These are phyloP conservation scores for Artemisia tridentata DNA, from an alignment of 129 eudicot genomes.

Conservation along the genomic window DNA sequence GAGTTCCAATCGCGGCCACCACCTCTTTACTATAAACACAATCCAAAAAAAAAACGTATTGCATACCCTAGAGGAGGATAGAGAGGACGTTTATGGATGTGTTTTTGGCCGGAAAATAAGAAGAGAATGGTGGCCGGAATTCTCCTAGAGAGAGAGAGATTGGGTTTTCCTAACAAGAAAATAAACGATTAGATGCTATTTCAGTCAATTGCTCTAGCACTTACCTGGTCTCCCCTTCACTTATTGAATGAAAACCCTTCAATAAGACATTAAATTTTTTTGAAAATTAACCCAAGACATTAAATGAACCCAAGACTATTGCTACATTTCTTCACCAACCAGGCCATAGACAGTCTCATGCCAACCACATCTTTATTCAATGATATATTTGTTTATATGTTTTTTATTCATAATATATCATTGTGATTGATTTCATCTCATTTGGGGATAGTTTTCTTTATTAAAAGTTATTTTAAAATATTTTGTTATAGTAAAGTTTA, in stretches of 20 bases:
- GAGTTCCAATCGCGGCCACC: no score
- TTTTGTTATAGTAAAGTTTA: background rate
- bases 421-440: background rate
- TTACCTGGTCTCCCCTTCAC: constrained; percentile 12
- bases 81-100: no score
- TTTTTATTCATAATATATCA: background rate
- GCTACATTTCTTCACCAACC: constrained; percentile 4
- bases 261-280: background rate
- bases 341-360: background rate
- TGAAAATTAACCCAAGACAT: constrained; percentile 1
- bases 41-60: no score
- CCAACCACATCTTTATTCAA: background rate
- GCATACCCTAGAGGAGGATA: no score
- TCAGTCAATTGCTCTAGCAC: constrained; percentile 1
- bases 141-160: no score
- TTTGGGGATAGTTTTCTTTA: background rate
- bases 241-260: constrained; percentile 1
- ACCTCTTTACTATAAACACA: no score
- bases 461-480: background rate
- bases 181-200: background rate
- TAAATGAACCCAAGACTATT: constrained; percentile 4
- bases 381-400: background rate
- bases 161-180: background rate
- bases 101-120: no score
- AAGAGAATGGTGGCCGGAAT: no score